Conservation (phyloP, 108 stramenopile genomes). For the Ochromonas danica region DNA sequence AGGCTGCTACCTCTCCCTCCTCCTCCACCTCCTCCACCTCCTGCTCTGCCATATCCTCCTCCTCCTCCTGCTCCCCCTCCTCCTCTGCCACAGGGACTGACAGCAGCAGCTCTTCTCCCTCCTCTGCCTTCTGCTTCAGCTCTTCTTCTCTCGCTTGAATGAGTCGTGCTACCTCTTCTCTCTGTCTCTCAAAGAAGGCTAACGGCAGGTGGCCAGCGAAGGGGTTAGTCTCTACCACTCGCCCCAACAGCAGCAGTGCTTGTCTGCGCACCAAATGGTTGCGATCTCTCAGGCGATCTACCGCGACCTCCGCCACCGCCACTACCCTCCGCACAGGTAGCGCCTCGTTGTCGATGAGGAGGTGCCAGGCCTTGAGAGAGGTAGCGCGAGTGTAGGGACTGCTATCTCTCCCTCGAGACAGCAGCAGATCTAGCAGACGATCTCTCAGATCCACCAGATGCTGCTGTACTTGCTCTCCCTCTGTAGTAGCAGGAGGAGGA, state of each 20-base stretch:
- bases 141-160: too few species aligned
- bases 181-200: background rate
- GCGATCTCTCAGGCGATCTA: constrained; percentile 18
- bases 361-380: background rate
- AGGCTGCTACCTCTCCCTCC: background rate
- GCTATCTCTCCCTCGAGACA: background rate
- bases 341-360: background rate
- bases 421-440: background rate
- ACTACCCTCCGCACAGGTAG: background rate
- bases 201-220: background rate
- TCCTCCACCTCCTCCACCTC: background rate
- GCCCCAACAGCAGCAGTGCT: background rate
- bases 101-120: background rate
- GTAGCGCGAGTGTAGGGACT: constrained; percentile 22
- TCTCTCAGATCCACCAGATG: background rate
- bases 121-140: background rate
- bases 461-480: background rate
- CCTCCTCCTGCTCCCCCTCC: too few species aligned
- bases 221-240: constrained; percentile 8
- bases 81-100: too few species aligned
- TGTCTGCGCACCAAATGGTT: background rate
- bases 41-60: background rate
- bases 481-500: background rate
- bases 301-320: constrained; percentile 7
- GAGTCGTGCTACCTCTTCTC: background rate